Percentiles rank a stretch among this genome's conserved stretches.
Conservation (phyloP, 108 stramenopile species). For the Cyclotella cryptica region DNA sequence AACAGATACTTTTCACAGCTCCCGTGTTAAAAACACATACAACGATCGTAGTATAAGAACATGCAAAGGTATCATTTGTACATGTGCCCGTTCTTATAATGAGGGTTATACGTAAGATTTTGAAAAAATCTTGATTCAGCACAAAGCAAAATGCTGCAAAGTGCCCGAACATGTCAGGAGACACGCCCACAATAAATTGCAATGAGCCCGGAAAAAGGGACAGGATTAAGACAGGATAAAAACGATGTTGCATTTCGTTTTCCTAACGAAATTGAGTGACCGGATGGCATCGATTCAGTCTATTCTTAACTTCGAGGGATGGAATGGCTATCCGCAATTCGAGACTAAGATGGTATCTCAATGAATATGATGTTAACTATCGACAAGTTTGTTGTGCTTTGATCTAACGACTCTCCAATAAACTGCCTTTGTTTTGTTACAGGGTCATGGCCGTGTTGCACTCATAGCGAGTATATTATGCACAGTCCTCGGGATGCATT, state of each 20-base stretch:
- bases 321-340: slow-evolving; percentile 69
- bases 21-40: too few relatives aligned
- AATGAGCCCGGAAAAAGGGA: not conserved
- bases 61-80: too few relatives aligned
- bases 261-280: slow-evolving; percentile 3
- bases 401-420: not conserved
- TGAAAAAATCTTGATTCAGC: too few relatives aligned
- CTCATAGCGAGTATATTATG: slow-evolving; percentile 58
- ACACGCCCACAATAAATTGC: not conserved
- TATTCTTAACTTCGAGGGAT: slow-evolving; percentile 65
- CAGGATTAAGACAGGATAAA: too few relatives aligned
- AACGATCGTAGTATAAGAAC: too few relatives aligned
- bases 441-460: slow-evolving; percentile 55
- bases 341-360: slow-evolving; percentile 24
- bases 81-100: too few relatives aligned
- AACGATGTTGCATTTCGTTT: not conserved
- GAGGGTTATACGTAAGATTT: too few relatives aligned
- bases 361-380: not conserved
- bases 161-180: too few relatives aligned
- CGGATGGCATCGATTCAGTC: slow-evolving; percentile 54
- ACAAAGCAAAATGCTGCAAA: too few relatives aligned
- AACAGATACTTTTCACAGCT: too few relatives aligned
- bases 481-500: slow-evolving; percentile 56
- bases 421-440: not conserved
- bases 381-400: not conserved